phyloP scores from a whole-genome alignment of 768 basidiomycete species.

The Pleurotus citrinopileatus region DNA sequence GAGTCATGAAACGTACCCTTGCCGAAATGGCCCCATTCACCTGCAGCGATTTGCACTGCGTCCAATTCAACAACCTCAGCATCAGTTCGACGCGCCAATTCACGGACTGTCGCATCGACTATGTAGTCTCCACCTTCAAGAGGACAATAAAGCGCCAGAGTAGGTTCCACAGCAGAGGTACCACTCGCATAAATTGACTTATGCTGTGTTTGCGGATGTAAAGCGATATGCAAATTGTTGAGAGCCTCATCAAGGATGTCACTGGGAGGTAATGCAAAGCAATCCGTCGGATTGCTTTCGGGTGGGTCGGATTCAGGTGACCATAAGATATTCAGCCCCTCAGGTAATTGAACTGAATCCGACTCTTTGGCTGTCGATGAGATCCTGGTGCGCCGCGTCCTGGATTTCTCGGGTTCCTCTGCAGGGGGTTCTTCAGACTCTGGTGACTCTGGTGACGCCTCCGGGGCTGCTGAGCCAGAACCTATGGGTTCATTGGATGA shows the following conservation, averaged over 20 bases:
- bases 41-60: constrained; percentile 78
- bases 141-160: constrained; percentile 83
- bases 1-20: constrained; percentile 45
- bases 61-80: constrained; percentile 87
- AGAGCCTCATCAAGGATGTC: constrained; percentile 76
- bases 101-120: constrained; percentile 74
- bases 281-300: constrained; percentile 24
- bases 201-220: constrained; percentile 83
- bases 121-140: constrained; percentile 83
- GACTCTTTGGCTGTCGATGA: constrained; percentile 32
- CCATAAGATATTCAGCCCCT: constrained; percentile 66
- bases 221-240: constrained; percentile 69
- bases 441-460: constrained; percentile 9
- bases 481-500: constrained; percentile 11
- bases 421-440: constrained; percentile 18
- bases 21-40: constrained; percentile 86
- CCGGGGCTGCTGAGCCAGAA: constrained; percentile 9
- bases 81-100: constrained; percentile 68
- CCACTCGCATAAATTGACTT: constrained; percentile 56
- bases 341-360: constrained; percentile 50
- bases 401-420: constrained; percentile 46
- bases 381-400: constrained; percentile 34
- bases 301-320: constrained; percentile 40
- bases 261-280: constrained; percentile 56
- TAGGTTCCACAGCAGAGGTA: constrained; percentile 65